phyloP scores from a whole-genome alignment of 768 basidiomycete genomes.

The Suillus hirtellus region DNA sequence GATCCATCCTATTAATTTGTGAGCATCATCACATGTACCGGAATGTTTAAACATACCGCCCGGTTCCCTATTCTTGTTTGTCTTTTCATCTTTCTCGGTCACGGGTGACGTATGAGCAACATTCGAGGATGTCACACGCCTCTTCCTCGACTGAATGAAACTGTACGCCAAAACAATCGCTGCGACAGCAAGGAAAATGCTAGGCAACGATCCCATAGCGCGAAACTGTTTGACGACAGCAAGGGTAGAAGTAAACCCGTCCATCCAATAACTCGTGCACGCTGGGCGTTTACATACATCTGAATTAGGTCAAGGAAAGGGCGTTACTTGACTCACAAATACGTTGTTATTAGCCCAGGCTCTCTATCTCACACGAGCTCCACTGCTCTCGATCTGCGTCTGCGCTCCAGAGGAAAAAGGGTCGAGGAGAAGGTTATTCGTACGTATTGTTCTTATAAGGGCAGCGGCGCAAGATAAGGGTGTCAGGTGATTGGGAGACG shows the following conservation, averaged over 20 bases:
- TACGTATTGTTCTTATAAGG: constrained; percentile 2
- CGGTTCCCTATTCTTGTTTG: constrained; percentile 24
- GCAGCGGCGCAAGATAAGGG: constrained; percentile 1
- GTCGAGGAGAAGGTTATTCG: background rate
- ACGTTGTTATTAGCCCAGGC: background rate
- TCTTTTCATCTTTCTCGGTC: constrained; percentile 9
- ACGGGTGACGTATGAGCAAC: background rate
- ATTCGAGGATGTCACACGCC: background rate
- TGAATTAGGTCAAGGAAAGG: background rate
- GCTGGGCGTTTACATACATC: background rate
- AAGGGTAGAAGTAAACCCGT: background rate
- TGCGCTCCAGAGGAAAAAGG: background rate
- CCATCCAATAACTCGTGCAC: background rate
- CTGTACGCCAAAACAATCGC: constrained; percentile 8
- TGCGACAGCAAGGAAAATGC: background rate
- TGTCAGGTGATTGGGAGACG: constrained; percentile 1
- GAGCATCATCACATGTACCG: background rate
- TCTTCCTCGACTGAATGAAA: constrained; percentile 14
- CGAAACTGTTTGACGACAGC: background rate
- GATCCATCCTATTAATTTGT: constrained; percentile 47
- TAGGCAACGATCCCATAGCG: background rate
- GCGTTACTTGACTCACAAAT: constrained; percentile 1
- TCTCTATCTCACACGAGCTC: background rate
- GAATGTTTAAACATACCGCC: constrained; percentile 21
- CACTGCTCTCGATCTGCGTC: constrained; percentile 3